phyloP scores from a whole-genome alignment of 495 filamentous ascomycete genomes.

The Pseudevernia furfuracea region DNA sequence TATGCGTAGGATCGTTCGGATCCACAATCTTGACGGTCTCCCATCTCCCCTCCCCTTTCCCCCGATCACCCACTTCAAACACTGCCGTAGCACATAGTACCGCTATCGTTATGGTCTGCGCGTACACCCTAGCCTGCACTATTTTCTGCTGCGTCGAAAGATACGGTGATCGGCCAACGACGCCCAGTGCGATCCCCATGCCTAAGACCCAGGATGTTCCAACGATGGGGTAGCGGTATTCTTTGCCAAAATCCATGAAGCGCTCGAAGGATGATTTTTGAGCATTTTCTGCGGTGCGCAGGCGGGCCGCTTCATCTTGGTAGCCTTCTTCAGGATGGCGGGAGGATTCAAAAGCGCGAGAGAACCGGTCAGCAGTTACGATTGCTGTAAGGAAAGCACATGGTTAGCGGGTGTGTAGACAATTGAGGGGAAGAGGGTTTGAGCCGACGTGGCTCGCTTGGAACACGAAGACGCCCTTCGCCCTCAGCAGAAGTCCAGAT shows the following conservation, averaged over 20 bases:
- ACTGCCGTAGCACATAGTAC: slow-evolving; percentile 81
- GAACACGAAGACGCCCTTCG: background rate
- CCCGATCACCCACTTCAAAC: slow-evolving; percentile 81
- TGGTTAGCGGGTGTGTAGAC: slow-evolving; percentile 5
- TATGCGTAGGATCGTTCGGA: slow-evolving; percentile 50
- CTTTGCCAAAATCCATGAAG: slow-evolving; percentile 52
- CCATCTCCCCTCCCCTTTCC: slow-evolving; percentile 54
- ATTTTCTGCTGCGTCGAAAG: slow-evolving; percentile 77
- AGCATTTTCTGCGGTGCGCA: slow-evolving; percentile 39
- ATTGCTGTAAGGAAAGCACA: slow-evolving; percentile 42
- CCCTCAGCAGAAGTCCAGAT: background rate
- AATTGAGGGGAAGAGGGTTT: background rate
- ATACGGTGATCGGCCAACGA: slow-evolving; percentile 74
- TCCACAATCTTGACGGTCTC: slow-evolving; percentile 28
- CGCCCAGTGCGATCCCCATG: slow-evolving; percentile 66
- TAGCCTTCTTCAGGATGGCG: slow-evolving; percentile 61
- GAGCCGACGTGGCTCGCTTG: background rate
- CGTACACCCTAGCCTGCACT: slow-evolving; percentile 95
- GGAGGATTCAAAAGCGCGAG: slow-evolving; percentile 61
- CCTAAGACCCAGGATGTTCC: slow-evolving; percentile 73
- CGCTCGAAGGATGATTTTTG: slow-evolving; percentile 50
- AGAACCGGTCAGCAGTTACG: slow-evolving; percentile 73
- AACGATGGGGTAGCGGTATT: slow-evolving; percentile 87
- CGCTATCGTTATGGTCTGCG: slow-evolving; percentile 87
- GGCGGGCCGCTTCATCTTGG: slow-evolving; percentile 53